A percentile compares a stretch with the other conserved stretches of the same genome.
Conservation (phyloP, 1,284 basidiomycete genomes). For the Pulchroboletus neoregius region DNA sequence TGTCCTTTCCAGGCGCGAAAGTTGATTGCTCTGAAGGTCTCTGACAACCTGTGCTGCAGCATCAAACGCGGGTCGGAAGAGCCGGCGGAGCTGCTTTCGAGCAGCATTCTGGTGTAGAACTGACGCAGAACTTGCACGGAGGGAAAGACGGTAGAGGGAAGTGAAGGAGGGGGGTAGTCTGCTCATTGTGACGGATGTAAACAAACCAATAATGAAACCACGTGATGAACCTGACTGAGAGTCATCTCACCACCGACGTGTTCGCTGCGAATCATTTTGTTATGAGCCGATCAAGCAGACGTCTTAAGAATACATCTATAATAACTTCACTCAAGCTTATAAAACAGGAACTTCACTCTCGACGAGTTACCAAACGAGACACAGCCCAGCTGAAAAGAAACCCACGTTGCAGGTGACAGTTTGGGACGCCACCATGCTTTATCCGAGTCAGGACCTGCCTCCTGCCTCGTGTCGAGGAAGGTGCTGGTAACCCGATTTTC, state of each 20-base stretch:
- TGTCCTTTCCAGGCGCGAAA: constrained; percentile 30
- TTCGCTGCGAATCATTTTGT: neutral
- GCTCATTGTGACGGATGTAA: too few relatives aligned
- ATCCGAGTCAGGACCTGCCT: constrained; percentile 11
- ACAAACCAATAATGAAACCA: too few relatives aligned
- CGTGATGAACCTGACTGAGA: constrained; percentile 8
- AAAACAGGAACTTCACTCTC: constrained; percentile 5
- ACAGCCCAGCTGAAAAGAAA: constrained; percentile 8
- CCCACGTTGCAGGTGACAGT: constrained; percentile 11
- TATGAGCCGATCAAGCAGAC: neutral
- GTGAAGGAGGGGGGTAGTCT: constrained; percentile 49
- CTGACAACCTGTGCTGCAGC: constrained; percentile 45
- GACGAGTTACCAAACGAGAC: neutral
- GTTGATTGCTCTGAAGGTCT: constrained; percentile 35
- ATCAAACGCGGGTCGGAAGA: constrained; percentile 58
- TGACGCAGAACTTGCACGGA: constrained; percentile 56
- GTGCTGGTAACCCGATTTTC: constrained; percentile 7
- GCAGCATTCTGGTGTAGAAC: constrained; percentile 53
- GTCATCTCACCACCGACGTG: too few relatives aligned
- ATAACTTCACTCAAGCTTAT: constrained; percentile 1
- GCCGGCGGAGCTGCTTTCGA: constrained; percentile 40
- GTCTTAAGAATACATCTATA: constrained; percentile 4
- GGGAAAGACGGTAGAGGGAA: constrained; percentile 60
- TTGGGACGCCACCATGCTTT: constrained; percentile 9
- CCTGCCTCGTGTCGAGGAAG: constrained; percentile 20